phyloP scores from a whole-genome alignment of 2,329 filamentous ascomycete species.

The Aureobasidium mangrovei region DNA sequence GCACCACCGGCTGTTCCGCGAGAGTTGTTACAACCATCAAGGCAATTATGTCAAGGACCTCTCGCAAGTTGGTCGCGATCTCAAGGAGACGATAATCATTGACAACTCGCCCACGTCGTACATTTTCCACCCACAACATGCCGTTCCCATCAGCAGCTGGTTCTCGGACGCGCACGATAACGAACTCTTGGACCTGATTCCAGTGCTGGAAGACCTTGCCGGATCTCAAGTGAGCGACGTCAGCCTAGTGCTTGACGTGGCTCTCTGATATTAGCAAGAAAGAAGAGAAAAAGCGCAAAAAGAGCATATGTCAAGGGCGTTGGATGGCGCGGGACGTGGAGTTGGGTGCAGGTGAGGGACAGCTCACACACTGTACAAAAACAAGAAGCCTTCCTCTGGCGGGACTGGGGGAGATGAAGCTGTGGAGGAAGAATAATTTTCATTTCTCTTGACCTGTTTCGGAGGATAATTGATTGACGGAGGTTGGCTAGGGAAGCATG shows the following conservation, averaged over 20 bases:
- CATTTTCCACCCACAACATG: slow-evolving; percentile 98
- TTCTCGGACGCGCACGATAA: slow-evolving; percentile 99
- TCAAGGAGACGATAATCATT: slow-evolving; percentile 98
- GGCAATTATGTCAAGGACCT: slow-evolving; percentile 99
- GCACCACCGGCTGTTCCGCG: slow-evolving; percentile 90
- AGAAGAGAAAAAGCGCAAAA: background rate
- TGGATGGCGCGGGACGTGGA: slow-evolving; percentile 5
- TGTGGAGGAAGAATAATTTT: slow-evolving; percentile 10
- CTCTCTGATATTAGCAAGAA: slow-evolving; percentile 31
- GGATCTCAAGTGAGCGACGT: slow-evolving; percentile 85
- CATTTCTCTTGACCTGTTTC: slow-evolving; percentile 6
- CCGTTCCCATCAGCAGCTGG: slow-evolving; percentile 98
- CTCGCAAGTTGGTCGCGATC: slow-evolving; percentile 88
- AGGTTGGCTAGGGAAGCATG: background rate
- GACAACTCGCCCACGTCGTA: slow-evolving; percentile 99
- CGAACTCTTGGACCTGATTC: slow-evolving; percentile 92
- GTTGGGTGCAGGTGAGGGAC: slow-evolving; percentile 2
- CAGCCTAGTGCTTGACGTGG: slow-evolving; percentile 91
- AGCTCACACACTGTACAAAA: slow-evolving; percentile 12
- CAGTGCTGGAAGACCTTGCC: slow-evolving; percentile 93
- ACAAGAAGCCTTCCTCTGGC: slow-evolving; percentile 6
- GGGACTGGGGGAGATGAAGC: slow-evolving; percentile 12
- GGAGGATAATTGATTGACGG: slow-evolving; percentile 8
- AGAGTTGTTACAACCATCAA: slow-evolving; percentile 99
- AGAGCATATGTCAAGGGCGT: slow-evolving; percentile 9